A percentile compares a stretch with the other conserved stretches of the same genome.
phyloP scores from a whole-genome alignment of 371 early-diverging fungal genomes.

The Mortierella sp. region DNA sequence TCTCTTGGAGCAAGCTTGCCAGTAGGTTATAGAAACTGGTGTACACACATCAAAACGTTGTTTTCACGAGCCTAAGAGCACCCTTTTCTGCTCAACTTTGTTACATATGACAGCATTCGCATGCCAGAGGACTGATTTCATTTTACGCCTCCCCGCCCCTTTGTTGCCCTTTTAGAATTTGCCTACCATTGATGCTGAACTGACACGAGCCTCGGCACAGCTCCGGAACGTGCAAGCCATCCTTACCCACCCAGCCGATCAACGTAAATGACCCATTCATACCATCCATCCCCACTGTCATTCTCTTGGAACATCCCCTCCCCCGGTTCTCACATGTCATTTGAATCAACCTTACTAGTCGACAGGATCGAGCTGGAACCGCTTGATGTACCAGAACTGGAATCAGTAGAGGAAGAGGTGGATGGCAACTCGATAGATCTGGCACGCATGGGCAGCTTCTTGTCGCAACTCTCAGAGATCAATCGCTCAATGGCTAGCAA shows the following conservation, averaged over 20 bases:
- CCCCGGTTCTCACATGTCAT: neutral
- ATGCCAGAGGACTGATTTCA: no score
- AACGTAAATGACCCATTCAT: slow-evolving; percentile 19
- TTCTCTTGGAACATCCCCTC: neutral
- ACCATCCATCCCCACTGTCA: neutral
- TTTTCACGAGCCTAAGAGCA: slow-evolving; percentile 27
- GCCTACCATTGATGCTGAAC: slow-evolving; percentile 45
- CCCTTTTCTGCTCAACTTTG: no score
- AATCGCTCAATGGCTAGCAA: slow-evolving; percentile 42
- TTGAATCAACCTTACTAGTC: slow-evolving; percentile 6
- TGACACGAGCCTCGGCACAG: slow-evolving; percentile 40
- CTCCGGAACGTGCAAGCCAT: slow-evolving; percentile 48
- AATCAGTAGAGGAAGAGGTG: slow-evolving; percentile 19
- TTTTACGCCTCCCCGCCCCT: neutral
- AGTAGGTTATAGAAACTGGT: slow-evolving; percentile 16
- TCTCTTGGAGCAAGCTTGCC: slow-evolving; percentile 37
- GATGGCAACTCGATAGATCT: slow-evolving; percentile 47
- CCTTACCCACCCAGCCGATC: slow-evolving; percentile 41
- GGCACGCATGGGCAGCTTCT: slow-evolving; percentile 25
- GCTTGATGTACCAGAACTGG: slow-evolving; percentile 38
- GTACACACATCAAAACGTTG: neutral
- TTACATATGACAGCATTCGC: no score
- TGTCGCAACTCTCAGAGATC: slow-evolving; percentile 41
- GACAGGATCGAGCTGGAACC: slow-evolving; percentile 38
- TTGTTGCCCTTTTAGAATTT: slow-evolving; percentile 29